A percentile compares a stretch with the other conserved stretches of the same genome.
Evolutionary conservation across 352 stramenopile species (phyloP).

Genomic region (Phytophthora europaea): DNA sequence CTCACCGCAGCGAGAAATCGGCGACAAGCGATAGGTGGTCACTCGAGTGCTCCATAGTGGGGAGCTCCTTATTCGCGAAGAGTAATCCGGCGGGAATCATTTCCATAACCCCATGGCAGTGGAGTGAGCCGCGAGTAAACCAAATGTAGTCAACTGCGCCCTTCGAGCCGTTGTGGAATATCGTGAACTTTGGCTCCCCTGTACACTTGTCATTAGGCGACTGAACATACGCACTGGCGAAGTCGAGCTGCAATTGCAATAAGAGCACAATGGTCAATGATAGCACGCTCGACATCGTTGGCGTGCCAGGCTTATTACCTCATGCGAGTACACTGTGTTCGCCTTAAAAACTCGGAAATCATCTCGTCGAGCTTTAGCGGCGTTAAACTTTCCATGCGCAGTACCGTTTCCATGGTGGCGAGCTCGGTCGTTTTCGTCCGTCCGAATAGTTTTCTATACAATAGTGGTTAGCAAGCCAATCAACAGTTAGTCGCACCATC

Average conservation of each 20-base stretch:
- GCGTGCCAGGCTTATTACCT: conserved; percentile 36
- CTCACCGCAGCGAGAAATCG: conserved; percentile 58
- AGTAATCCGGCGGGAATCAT: conserved; percentile 63
- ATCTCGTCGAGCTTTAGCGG: conserved; percentile 18
- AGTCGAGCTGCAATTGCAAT: conserved; percentile 42
- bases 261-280: conserved; percentile 6
- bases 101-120: conserved; percentile 75
- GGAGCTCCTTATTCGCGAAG: conserved; percentile 59
- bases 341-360: conserved; percentile 34
- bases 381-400: conserved; percentile 50
- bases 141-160: conserved; percentile 80
- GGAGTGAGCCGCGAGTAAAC: conserved; percentile 56
- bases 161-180: conserved; percentile 70
- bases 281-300: background rate
- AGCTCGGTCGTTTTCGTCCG: conserved; percentile 47
- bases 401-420: conserved; percentile 54
- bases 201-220: conserved; percentile 52
- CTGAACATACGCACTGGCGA: conserved; percentile 77
- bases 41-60: conserved; percentile 64
- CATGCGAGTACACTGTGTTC: conserved; percentile 31
- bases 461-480: background rate
- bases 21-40: conserved; percentile 78
- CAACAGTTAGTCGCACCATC: background rate
- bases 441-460: conserved; percentile 38
- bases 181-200: conserved; percentile 80